A percentile compares a stretch with the other conserved stretches of the same genome.
Conservation (phyloP, 1,284 basidiomycete species). For the Athelia psychrophila region DNA sequence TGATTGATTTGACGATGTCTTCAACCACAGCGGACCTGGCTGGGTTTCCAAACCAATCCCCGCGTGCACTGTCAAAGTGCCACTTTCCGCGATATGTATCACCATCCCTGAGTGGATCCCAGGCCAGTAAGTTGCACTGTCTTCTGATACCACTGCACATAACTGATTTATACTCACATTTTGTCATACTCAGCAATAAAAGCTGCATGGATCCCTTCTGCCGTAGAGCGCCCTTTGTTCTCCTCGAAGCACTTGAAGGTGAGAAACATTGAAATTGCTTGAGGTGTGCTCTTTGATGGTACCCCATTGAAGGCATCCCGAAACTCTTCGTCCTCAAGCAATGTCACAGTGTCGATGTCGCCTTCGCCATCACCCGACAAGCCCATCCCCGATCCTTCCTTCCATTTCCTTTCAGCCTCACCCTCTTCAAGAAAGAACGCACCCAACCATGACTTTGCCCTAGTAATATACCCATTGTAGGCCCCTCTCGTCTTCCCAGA, state of each 20-base stretch:
- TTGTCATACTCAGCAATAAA: conserved; percentile 22
- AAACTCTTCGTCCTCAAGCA: conserved; percentile 11
- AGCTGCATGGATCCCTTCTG: conserved; percentile 21
- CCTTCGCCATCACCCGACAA: conserved; percentile 4
- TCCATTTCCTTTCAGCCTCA: too few relatives aligned
- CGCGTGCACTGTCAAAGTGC: conserved; percentile 15
- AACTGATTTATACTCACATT: conserved; percentile 19
- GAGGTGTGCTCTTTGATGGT: conserved; percentile 23
- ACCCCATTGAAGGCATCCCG: conserved; percentile 18
- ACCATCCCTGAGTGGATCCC: conserved; percentile 13
- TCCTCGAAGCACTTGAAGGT: conserved; percentile 23
- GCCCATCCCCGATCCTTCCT: too few relatives aligned
- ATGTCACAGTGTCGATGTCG: too few relatives aligned
- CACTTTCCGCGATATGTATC: conserved; percentile 20
- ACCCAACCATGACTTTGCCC: too few relatives aligned
- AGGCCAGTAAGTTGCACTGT: background rate
- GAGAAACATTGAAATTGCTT: conserved; percentile 21
- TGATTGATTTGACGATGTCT: conserved; percentile 18
- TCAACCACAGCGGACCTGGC: conserved; percentile 16
- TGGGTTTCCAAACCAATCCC: conserved; percentile 19
- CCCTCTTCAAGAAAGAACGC: too few relatives aligned
- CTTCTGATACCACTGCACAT: too few relatives aligned
- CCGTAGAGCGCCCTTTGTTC: conserved; percentile 10
- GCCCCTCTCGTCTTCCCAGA: too few relatives aligned
- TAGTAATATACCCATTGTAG: too few relatives aligned